Percentiles rank a stretch among this genome's conserved stretches.
Conservation (phyloP, 768 basidiomycete species). For the Mycena capillaripes region DNA sequence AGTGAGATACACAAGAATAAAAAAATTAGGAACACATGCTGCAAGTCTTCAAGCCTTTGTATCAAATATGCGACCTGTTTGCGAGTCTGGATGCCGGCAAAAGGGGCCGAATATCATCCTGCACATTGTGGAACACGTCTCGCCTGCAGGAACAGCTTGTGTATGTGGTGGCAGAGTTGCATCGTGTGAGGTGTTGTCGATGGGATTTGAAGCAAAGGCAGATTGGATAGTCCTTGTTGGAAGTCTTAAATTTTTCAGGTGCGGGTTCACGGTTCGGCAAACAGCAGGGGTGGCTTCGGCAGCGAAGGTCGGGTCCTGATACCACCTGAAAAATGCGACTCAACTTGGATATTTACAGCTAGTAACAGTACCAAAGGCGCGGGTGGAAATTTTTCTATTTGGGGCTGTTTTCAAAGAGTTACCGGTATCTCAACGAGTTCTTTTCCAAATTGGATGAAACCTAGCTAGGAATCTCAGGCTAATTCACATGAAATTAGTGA, state of each 20-base stretch:
- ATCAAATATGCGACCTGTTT: neutral
- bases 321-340: too few relatives aligned
- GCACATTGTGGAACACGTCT: constrained; percentile 13
- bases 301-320: neutral
- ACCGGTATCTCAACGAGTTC: too few relatives aligned
- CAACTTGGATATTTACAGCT: too few relatives aligned
- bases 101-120: constrained; percentile 3
- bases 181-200: constrained; percentile 5
- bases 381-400: too few relatives aligned
- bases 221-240: neutral
- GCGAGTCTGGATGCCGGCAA: constrained; percentile 6
- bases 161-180: neutral
- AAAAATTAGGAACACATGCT: too few relatives aligned
- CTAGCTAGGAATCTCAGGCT: too few relatives aligned
- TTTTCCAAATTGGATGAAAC: too few relatives aligned
- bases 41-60: neutral
- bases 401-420: too few relatives aligned
- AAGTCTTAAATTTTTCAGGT: neutral
- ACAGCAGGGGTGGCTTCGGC: neutral
- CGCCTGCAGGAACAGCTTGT: neutral
- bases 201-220: neutral
- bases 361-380: too few relatives aligned
- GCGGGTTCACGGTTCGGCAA: neutral
- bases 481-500: too few relatives aligned
- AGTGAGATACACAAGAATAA: too few relatives aligned